A percentile compares a stretch with the other conserved stretches of the same genome.
phyloP scores from a whole-genome alignment of 1,139 yeast species.

The Suhomyces chickasaworum region DNA sequence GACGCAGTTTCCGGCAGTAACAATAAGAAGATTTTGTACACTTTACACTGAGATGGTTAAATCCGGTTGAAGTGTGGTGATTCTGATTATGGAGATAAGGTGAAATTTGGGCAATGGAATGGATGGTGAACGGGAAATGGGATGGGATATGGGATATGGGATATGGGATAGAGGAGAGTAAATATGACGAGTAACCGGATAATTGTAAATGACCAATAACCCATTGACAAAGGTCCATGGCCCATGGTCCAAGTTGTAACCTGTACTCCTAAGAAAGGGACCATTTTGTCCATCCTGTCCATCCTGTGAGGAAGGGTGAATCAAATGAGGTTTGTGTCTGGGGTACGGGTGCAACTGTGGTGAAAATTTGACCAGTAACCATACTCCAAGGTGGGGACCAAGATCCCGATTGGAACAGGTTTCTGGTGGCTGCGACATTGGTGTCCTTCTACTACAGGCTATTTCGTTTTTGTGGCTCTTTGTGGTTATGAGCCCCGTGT shows the following conservation, averaged over 20 bases:
- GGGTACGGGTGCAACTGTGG: neutral
- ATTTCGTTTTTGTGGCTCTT: neutral
- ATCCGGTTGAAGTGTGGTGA: neutral
- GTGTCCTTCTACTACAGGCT: neutral
- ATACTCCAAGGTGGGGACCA: neutral
- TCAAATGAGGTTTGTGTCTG: neutral
- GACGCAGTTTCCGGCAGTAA: neutral
- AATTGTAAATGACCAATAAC: too few species aligned
- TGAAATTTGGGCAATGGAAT: neutral
- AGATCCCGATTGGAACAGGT: neutral
- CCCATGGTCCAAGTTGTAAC: too few species aligned
- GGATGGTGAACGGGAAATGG: neutral
- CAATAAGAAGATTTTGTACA: neutral
- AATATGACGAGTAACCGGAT: too few species aligned
- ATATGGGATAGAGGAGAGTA: too few species aligned
- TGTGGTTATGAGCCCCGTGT: neutral
- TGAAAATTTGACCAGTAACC: neutral
- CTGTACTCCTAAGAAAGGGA: too few species aligned
- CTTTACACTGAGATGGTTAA: neutral
- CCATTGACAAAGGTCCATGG: too few species aligned
- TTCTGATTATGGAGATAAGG: neutral
- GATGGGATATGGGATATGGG: neutral
- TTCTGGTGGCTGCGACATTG: neutral
- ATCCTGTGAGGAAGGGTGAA: neutral
- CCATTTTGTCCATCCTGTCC: neutral